Percentiles rank a stretch among this genome's conserved stretches.
phyloP scores from a whole-genome alignment of 164 flowering plant species.

The Magnolia changhungtana region DNA sequence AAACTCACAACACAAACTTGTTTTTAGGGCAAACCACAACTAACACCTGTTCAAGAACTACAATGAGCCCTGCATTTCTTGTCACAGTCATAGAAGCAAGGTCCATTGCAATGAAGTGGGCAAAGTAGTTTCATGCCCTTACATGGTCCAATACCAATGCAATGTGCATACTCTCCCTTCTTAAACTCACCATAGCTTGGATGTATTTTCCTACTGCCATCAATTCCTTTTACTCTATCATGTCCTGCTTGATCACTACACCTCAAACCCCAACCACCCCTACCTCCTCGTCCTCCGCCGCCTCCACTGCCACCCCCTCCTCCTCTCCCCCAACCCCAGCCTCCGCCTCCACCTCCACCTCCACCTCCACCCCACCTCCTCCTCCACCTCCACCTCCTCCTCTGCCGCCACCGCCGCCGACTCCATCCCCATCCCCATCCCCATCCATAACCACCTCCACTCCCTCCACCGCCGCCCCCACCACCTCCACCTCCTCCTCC shows the following conservation, averaged over 20 bases:
- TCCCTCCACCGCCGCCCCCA: constrained; percentile 6
- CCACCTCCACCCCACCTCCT: neutral
- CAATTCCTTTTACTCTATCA: neutral
- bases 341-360: neutral
- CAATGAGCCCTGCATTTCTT: constrained; percentile 6
- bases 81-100: constrained; percentile 7
- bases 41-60: neutral
- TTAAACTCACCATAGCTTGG: neutral
- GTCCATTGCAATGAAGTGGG: constrained; percentile 4
- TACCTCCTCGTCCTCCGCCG: neutral
- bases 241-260: neutral
- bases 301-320: neutral
- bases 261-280: neutral
- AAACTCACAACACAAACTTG: too few species aligned
- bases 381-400: neutral
- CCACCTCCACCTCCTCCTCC: constrained; percentile 1
- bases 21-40: too few species aligned
- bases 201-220: neutral
- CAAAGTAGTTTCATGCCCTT: constrained; percentile 10
- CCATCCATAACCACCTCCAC: constrained; percentile 5
- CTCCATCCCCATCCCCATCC: neutral
- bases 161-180: constrained; percentile 4
- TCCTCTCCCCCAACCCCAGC: neutral
- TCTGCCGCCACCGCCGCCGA: neutral
- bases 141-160: constrained; percentile 2